Conservation (phyloP, 495 filamentous ascomycete genomes). For the Lasiosphaeriaceae sp. region DNA sequence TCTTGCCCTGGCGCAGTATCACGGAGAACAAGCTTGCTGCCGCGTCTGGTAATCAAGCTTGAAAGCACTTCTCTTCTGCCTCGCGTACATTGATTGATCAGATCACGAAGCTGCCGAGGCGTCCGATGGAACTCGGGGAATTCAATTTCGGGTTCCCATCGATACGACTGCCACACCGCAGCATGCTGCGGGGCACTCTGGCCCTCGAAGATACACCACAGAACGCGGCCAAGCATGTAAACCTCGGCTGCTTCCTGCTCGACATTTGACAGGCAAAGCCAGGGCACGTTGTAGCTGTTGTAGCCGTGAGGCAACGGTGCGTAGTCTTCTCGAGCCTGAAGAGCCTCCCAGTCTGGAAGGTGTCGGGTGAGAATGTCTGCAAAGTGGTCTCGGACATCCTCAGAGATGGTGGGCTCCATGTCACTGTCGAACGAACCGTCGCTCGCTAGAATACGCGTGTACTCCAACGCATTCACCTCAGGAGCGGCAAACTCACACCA, state of each 20-base stretch:
- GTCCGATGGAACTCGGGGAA: slow-evolving; percentile 41
- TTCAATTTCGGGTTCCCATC: slow-evolving; percentile 43
- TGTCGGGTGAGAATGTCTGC: slow-evolving; percentile 28
- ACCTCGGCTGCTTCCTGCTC: slow-evolving; percentile 49
- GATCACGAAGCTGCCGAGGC: slow-evolving; percentile 31
- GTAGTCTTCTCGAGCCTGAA: slow-evolving; percentile 34
- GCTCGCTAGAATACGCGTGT: slow-evolving; percentile 37
- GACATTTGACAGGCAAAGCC: slow-evolving; percentile 35
- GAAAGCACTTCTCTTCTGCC: slow-evolving; percentile 36
- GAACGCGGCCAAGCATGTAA: slow-evolving; percentile 48
- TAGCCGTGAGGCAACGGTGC: slow-evolving; percentile 26
- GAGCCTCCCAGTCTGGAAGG: slow-evolving; percentile 34
- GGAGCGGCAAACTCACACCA: slow-evolving; percentile 49
- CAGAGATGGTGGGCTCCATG: slow-evolving; percentile 20
- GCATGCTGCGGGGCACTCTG: slow-evolving; percentile 42
- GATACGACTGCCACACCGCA: slow-evolving; percentile 47
- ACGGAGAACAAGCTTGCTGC: slow-evolving; percentile 36
- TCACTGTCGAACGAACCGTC: slow-evolving; percentile 19
- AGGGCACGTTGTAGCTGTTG: slow-evolving; percentile 43
- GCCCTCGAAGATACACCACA: slow-evolving; percentile 53
- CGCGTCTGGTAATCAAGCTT: slow-evolving; percentile 30
- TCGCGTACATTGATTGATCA: slow-evolving; percentile 43
- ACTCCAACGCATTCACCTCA: slow-evolving; percentile 47
- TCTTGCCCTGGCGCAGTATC: background rate
- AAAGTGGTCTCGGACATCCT: slow-evolving; percentile 29